phyloP scores from a whole-genome alignment of 2,329 filamentous ascomycete species.

The Cladophialophora immunda region DNA sequence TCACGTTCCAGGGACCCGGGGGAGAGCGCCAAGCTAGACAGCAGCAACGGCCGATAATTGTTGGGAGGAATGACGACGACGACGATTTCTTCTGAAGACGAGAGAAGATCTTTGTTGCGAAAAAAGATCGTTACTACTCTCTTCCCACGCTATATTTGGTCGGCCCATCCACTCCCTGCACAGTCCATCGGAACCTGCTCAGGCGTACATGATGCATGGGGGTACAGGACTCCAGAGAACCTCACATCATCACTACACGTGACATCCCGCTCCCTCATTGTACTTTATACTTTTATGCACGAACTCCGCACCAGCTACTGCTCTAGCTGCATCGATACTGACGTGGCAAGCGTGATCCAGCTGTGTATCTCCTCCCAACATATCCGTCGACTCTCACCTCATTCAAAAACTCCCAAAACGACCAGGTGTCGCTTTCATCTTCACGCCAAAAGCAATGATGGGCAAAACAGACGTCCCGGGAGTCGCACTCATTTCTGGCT shows the following conservation, averaged over 20 bases:
- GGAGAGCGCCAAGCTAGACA: slow-evolving; percentile 4
- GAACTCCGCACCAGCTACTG: neutral
- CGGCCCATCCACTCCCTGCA: neutral
- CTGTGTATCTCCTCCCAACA: neutral
- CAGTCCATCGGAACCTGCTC: neutral
- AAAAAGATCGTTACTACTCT: neutral
- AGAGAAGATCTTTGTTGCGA: neutral
- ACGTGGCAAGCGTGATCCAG: slow-evolving; percentile 1
- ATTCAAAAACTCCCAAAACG: neutral
- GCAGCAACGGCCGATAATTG: slow-evolving; percentile 15
- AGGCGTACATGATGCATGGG: neutral
- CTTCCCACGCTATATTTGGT: neutral
- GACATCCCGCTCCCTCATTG: neutral
- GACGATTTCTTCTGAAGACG: slow-evolving; percentile 30
- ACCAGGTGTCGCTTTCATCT: neutral
- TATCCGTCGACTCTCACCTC: neutral
- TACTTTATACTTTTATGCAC: neutral
- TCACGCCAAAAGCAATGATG: slow-evolving; percentile 11
- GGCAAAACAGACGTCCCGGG: slow-evolving; percentile 27
- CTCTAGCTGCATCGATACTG: slow-evolving; percentile 5
- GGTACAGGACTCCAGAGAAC: neutral
- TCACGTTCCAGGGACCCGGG: slow-evolving; percentile 12
- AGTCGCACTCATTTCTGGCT: slow-evolving; percentile 29
- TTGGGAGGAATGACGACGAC: slow-evolving; percentile 22
- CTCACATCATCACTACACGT: neutral